These are phyloP conservation scores for Diaporthe ilicicola DNA, from an alignment of 2,329 filamentous ascomycete species.

Conservation along the genomic window DNA sequence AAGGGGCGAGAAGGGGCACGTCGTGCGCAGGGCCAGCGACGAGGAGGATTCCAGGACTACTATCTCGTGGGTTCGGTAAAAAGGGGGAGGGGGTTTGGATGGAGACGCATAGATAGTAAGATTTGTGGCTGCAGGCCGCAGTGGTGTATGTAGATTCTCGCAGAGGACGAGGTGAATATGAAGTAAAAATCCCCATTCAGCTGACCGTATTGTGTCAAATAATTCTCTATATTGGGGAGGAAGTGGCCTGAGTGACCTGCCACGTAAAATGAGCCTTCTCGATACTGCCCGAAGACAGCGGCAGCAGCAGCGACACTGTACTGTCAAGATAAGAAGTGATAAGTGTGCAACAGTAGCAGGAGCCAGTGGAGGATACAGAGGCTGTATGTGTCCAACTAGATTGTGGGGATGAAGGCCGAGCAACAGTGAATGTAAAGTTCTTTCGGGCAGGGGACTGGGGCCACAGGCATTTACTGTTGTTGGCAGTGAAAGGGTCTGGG, in stretches of 20 bases:
- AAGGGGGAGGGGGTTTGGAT: background rate
- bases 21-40: background rate
- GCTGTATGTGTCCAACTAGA: background rate
- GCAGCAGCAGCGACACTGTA: background rate
- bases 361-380: background rate
- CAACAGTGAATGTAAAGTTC: background rate
- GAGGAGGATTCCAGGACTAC: slow-evolving; percentile 18
- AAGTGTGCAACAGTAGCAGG: background rate
- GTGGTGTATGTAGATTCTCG: background rate
- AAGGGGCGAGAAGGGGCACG: slow-evolving; percentile 18
- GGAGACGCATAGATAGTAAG: background rate
- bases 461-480: background rate
- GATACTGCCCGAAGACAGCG: background rate
- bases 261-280: background rate
- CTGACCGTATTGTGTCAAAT: background rate
- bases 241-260: background rate
- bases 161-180: background rate
- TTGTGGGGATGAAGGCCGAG: background rate
- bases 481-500: no score
- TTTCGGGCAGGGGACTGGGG: no score
- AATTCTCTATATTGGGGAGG: background rate
- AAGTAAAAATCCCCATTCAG: background rate
- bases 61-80: slow-evolving; percentile 24
- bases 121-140: background rate
- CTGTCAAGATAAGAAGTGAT: no score